Evolutionary conservation across 2,329 filamentous ascomycete species (phyloP).

Genomic region (Sphaerostilbella broomeana): DNA sequence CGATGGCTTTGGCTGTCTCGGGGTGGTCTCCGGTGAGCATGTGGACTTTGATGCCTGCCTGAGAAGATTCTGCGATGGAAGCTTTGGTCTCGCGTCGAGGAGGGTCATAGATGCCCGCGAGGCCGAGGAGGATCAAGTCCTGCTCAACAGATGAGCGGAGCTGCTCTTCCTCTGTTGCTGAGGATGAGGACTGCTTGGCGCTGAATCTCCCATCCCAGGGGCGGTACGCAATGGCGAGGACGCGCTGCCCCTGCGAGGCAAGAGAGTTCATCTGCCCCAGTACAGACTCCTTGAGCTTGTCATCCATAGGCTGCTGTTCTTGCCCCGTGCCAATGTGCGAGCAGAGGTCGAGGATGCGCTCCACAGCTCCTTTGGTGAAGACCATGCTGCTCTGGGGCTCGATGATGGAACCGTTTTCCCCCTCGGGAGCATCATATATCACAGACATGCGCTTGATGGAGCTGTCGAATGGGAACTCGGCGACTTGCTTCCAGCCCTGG

Average conservation of each 20-base stretch:
- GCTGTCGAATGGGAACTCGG: slow-evolving; percentile 75
- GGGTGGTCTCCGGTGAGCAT: slow-evolving; percentile 83
- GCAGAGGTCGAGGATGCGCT: slow-evolving; percentile 54
- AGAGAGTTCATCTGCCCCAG: slow-evolving; percentile 51
- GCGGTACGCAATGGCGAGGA: slow-evolving; percentile 64
- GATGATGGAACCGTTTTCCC: slow-evolving; percentile 32
- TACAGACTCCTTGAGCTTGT: slow-evolving; percentile 43
- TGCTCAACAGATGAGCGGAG: slow-evolving; percentile 58
- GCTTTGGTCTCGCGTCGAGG: slow-evolving; percentile 73
- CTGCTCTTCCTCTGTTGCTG: slow-evolving; percentile 35
- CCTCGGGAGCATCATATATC: slow-evolving; percentile 51
- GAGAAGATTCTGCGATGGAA: slow-evolving; percentile 63
- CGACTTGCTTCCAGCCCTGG: slow-evolving; percentile 54
- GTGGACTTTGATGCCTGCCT: slow-evolving; percentile 70
- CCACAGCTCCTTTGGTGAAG: slow-evolving; percentile 58
- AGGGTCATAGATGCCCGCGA: slow-evolving; percentile 81
- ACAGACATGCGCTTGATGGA: slow-evolving; percentile 76
- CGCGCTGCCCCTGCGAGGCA: slow-evolving; percentile 62
- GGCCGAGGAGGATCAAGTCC: slow-evolving; percentile 66
- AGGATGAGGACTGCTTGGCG: slow-evolving; percentile 25
- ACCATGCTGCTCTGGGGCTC: slow-evolving; percentile 43
- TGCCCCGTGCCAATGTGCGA: slow-evolving; percentile 39
- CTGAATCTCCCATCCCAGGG: slow-evolving; percentile 46
- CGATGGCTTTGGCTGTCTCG: slow-evolving; percentile 71
- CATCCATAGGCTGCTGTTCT: slow-evolving; percentile 40